Evolutionary conservation across 352 stramenopile genomes (phyloP).

Genomic region (Phytophthora pini): DNA sequence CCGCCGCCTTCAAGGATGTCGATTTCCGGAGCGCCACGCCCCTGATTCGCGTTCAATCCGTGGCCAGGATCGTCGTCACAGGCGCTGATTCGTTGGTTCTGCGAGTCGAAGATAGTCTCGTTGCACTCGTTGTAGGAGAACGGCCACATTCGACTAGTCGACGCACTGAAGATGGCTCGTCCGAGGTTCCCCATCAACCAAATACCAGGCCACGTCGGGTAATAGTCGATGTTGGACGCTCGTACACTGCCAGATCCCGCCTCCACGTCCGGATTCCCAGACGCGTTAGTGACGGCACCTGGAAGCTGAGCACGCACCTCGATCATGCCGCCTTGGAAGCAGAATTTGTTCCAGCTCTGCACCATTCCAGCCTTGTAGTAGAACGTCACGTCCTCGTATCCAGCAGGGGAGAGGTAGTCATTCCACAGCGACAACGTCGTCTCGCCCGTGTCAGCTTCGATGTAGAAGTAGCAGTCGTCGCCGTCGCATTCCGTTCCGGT

Average conservation of each 20-base stretch:
- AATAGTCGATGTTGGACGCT: constrained; percentile 40
- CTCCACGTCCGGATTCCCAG: constrained; percentile 57
- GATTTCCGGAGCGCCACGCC: constrained; percentile 95
- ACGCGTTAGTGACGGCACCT: constrained; percentile 62
- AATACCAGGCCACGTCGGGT: constrained; percentile 93
- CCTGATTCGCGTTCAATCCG: constrained; percentile 89
- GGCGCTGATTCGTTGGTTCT: constrained; percentile 82
- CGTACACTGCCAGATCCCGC: constrained; percentile 26
- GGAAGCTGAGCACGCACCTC: constrained; percentile 90
- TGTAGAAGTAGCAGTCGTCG: constrained; percentile 71
- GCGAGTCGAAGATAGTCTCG: constrained; percentile 57
- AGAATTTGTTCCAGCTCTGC: constrained; percentile 95
- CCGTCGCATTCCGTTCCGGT: constrained; percentile 61
- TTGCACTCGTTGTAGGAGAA: constrained; percentile 96
- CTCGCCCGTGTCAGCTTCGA: constrained; percentile 53
- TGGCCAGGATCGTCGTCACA: constrained; percentile 93
- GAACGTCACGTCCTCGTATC: constrained; percentile 55
- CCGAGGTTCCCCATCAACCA: constrained; percentile 97
- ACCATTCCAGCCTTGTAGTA: constrained; percentile 81
- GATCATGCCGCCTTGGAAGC: constrained; percentile 90
- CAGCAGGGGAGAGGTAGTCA: constrained; percentile 59
- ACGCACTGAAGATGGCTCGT: constrained; percentile 95
- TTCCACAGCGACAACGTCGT: constrained; percentile 66
- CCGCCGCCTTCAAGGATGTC: constrained; percentile 94
- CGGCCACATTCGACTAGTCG: constrained; percentile 95